Percentiles rank a stretch among this genome's conserved stretches.
Evolutionary conservation across 257 asterid species (phyloP).

Genomic region (Coffea canephora): DNA sequence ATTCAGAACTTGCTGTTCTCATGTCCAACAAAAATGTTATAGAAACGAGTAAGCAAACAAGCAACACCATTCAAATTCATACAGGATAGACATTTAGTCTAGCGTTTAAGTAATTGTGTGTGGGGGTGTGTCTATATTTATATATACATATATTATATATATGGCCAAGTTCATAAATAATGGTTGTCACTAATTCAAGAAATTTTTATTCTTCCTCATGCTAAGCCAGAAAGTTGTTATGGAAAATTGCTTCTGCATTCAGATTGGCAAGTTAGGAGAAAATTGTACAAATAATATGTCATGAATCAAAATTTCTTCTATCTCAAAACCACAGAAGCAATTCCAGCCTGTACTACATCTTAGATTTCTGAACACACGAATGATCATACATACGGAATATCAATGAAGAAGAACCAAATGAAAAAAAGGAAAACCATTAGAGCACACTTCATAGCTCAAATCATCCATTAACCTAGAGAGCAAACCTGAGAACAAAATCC

Average conservation of each 20-base stretch:
- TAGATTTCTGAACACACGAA: background rate
- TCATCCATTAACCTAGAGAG: background rate
- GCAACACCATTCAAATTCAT: background rate
- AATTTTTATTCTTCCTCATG: too few species aligned
- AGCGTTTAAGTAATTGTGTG: background rate
- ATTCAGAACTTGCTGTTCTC: constrained; percentile 60
- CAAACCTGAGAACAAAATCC: background rate
- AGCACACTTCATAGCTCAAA: background rate
- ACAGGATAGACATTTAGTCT: background rate
- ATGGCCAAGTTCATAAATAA: too few species aligned
- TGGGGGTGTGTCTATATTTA: too few species aligned
- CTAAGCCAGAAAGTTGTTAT: background rate
- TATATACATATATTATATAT: too few species aligned
- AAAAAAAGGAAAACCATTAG: background rate
- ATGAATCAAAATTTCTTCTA: background rate
- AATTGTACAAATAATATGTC: background rate
- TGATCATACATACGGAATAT: background rate
- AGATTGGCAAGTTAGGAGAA: background rate
- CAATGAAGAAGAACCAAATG: background rate
- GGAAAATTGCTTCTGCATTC: background rate
- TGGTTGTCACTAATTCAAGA: too few species aligned
- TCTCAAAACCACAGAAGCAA: background rate
- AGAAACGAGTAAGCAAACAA: background rate
- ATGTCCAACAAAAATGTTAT: background rate
- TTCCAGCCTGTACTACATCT: background rate